Evolutionary conservation across 148 eudicot species (phyloP), one percentile per base, ranked within the genome.

Genomic region (Fagopyrum esculentum): DNA sequence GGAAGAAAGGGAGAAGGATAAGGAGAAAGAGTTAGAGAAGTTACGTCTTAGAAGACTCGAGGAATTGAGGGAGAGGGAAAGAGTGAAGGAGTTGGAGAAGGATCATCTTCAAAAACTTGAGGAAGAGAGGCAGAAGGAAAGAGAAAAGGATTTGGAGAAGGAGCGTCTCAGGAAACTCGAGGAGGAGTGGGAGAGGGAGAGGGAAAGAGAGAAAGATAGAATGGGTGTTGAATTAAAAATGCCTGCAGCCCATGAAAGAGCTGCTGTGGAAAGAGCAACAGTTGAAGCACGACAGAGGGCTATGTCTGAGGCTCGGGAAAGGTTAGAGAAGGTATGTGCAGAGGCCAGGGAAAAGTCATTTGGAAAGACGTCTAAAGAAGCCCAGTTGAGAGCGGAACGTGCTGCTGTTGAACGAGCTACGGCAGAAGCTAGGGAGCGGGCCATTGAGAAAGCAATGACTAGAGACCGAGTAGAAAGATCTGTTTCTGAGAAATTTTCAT

Each of bases 191-290:
- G 98, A 95, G 73, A 87, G 98, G 79, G 91, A 91, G 78, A 88
- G 92, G 85, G 99, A 96, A 81, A 88, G 98, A 83, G 94, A 87
- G 78, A 96, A 96, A 84, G 99, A 96, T 80, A 85, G 94, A 74
- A 92, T 89, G 92, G 88, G 91, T 77, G 90, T 90, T 75, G 93
- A 89, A 52, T 61, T 82, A 69, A 91, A 90, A 56, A 84, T 82
- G 63, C 85, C 78, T 71, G 98, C 92, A 85, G 88, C 88, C 80
- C 86, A 80, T 75, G 96, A 87, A 72, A 89, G 87, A 77, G 88
- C 85, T 79, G 85, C 90, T 51, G 81, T 88, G 78, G 98, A 89
- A 79, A 90, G 83, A 80, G 88, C 89, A 71, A 89, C 91, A 40
- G 85, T 87, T 73, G 93, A 96, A 83, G 87, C 82, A 74, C 82